Conservation (phyloP, 139 green algal genomes). For the Diplosphaera chodatii region DNA sequence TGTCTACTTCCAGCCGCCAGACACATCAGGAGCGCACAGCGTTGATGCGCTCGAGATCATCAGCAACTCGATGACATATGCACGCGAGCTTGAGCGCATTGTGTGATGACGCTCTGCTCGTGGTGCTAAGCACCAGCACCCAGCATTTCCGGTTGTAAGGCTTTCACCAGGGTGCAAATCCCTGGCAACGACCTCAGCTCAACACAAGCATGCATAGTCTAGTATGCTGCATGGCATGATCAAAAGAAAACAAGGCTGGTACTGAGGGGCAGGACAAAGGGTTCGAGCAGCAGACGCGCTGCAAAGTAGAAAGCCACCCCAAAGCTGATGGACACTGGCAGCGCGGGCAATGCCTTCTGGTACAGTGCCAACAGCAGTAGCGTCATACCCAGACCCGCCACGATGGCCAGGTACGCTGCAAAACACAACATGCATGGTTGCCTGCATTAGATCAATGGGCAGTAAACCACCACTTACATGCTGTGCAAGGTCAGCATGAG, state of each 20-base stretch:
- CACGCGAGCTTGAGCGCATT: conserved; percentile 93
- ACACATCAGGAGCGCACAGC: conserved; percentile 6
- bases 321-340: conserved; percentile 91
- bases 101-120: conserved; percentile 67
- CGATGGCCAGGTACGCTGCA: conserved; percentile 64
- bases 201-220: no score
- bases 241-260: conserved; percentile 19
- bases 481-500: no score
- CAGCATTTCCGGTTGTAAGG: no score
- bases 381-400: conserved; percentile 71
- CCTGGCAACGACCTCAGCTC: no score
- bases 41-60: conserved; percentile 68
- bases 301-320: conserved; percentile 88
- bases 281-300: conserved; percentile 70
- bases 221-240: no score
- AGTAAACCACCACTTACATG: no score
- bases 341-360: conserved; percentile 81
- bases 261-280: conserved; percentile 61
- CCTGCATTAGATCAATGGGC: no score
- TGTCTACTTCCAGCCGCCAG: conserved; percentile 50
- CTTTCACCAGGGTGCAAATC: no score
- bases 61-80: conserved; percentile 82
- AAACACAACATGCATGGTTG: conserved; percentile 6
- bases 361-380: conserved; percentile 78
- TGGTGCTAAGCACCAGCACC: no score